Percentiles rank a stretch among this genome's conserved stretches.
phyloP scores from a whole-genome alignment of 2,329 filamentous ascomycete species.

The Endoconidiophora polonica region DNA sequence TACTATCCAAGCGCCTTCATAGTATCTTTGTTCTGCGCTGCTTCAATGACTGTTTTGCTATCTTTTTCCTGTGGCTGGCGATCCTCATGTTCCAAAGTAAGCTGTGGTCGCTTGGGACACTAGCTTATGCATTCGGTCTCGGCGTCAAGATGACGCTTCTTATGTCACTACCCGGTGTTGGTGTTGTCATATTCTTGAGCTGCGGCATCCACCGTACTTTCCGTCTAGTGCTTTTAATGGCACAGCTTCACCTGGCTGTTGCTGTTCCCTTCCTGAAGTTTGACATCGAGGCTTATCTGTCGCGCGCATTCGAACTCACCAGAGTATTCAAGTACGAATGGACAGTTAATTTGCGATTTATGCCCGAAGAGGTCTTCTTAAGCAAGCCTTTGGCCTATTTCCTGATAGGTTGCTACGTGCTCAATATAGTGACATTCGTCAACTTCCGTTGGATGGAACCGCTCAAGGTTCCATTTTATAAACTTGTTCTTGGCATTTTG shows the following conservation, averaged over 20 bases:
- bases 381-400: constrained; percentile 47
- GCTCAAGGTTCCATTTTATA: constrained; percentile 38
- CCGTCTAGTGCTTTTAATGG: constrained; percentile 52
- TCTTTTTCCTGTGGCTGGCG: constrained; percentile 67
- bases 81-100: constrained; percentile 62
- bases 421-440: constrained; percentile 50
- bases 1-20: constrained; percentile 82
- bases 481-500: constrained; percentile 32
- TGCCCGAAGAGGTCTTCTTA: constrained; percentile 70
- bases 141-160: constrained; percentile 94
- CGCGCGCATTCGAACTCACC: constrained; percentile 76
- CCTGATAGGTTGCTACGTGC: constrained; percentile 48
- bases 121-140: constrained; percentile 61
- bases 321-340: constrained; percentile 89
- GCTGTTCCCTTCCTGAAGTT: constrained; percentile 50
- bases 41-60: constrained; percentile 91
- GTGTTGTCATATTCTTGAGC: constrained; percentile 56
- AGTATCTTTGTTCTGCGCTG: constrained; percentile 83
- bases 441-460: constrained; percentile 56
- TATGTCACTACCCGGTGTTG: constrained; percentile 66
- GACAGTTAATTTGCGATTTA: constrained; percentile 97
- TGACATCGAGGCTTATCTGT: constrained; percentile 56
- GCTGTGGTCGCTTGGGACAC: constrained; percentile 54
- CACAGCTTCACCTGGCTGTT: constrained; percentile 56
- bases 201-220: constrained; percentile 54